Evolutionary conservation across 2,329 filamentous ascomycete genomes (phyloP), one percentile per base, ranked within the genome.

Genomic region (Colletotrichum abscissum): DNA sequence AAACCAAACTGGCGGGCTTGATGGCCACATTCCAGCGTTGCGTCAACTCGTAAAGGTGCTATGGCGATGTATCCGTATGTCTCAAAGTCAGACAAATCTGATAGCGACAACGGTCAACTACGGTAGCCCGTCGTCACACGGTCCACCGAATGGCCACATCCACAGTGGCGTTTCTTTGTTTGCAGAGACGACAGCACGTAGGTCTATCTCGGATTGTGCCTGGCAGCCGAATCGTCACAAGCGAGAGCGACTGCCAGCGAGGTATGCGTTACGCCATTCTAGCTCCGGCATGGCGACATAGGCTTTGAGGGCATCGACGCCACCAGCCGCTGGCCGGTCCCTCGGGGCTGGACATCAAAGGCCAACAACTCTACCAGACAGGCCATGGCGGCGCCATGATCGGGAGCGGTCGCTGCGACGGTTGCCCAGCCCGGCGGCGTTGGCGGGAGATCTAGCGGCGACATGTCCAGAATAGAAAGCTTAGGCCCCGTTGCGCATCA

Each of bases 381-480:
- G 30, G 19, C 33, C 26, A 60, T 5, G 67, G 30, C 55, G 55
- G 42, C 67, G 66, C 59, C 55, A 56, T 46, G 59, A 60, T 73
- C 59, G 42, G 70, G 59, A 49, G 35, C 33, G 55, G 68, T 57
- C 56, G 19, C 12, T 60, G 55, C 49, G 26, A 22, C 22, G n/a
- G 42, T 65, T 33, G 59, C 66, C 26, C n/a, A 58, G 63, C 26
- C 38, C 54, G 38, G 66, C 42, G 30, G 22, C 14, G 38, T 26
- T 28, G 55, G 46, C 69, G 58, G 55, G 33, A 69, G 35, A 11
- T 42, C 70, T 65, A 66, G 67, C 58, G 42, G 28, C 14, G 30
- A 63, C 11, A 63, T 72, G 26, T 63, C 56, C 24, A 58, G 49
- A 56, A 65, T 46, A 65, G 63, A 63, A 64, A 35, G 60, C 56